Base-by-base conservation (phyloP, 1,139 yeast species). In the Magnusiomyces sp. region DNA sequence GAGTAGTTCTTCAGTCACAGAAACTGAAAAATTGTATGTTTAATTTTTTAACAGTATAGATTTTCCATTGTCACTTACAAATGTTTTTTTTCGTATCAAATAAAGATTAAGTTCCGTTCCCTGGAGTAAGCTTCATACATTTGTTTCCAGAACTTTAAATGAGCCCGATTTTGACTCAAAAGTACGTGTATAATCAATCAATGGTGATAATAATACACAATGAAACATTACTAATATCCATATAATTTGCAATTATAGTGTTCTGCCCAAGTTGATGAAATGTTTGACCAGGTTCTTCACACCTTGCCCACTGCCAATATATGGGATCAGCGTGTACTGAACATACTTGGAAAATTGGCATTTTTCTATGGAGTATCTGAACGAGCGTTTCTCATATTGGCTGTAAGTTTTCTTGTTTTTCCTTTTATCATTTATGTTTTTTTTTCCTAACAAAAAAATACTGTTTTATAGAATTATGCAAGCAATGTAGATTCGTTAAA, bases 341-440 rank as follows among this genome's bases (percentile, higher is more conserved):
- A 17, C 33, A 10, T n/a, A 47, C 13, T 19, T 45, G 39, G 32
- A 3, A 42, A 45, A 43, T 34, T 52, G 9, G 49, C 52, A 9
- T 49, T 47, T 34, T 49, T 49, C 31, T 51, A 51, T 27, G 54
- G 54, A 17, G 50, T 50, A 13, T 37, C 40, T 23, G 51, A 45
- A 39, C 44, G 51, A 27, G 51, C 52, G 2, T 43, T 52, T 14
- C 45, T 52, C 9, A 41, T 52, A 6, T 48, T 52, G 11, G 33
- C 54, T 4, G 54, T 52, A 40, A 29, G 50, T 17, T 11, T 19
- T 11, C 6, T 32, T 29, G 3, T 42, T 20, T 17, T 5, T 11
- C 19, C 7, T 17, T 17, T 42, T 32, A 17, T 19, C 23, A 31
- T 19, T 7, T 2, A 17, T n/a, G 10, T 6, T 16, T 23, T 10